Conservation (phyloP, 352 stramenopile genomes). For the Phytophthora chlamydospora region DNA sequence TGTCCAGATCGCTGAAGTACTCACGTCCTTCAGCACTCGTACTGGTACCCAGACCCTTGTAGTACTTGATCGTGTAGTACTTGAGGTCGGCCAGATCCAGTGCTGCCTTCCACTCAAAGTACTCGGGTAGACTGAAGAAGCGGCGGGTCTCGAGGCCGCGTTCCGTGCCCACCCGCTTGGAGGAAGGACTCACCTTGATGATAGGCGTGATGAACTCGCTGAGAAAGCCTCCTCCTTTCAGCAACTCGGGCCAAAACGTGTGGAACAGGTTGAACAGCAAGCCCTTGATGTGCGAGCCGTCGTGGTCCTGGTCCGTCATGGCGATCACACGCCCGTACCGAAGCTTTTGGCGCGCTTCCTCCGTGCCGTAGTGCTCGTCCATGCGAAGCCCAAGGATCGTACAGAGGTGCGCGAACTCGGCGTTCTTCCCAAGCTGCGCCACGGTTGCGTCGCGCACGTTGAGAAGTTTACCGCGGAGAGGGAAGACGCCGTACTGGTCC, state of each 20-base stretch:
- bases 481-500: constrained; percentile 99
- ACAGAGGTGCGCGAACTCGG: constrained; percentile 95
- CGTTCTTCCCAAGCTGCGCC: constrained; percentile 92
- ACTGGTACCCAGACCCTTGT: constrained; percentile 99
- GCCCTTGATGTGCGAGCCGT: constrained; percentile 99
- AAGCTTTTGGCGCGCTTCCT: constrained; percentile 90
- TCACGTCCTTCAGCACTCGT: constrained; percentile 97
- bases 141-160: constrained; percentile 63
- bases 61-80: constrained; percentile 98
- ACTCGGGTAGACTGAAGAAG: constrained; percentile 98
- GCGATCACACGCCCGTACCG: constrained; percentile 99
- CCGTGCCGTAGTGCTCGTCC: constrained; percentile 93
- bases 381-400: constrained; percentile 99
- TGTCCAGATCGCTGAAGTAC: constrained; percentile 97
- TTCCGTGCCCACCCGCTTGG: constrained; percentile 62
- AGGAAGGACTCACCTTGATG: constrained; percentile 94
- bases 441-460: constrained; percentile 91
- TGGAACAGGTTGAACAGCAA: constrained; percentile 99
- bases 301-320: constrained; percentile 99
- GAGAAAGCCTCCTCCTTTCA: constrained; percentile 95
- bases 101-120: constrained; percentile 94
- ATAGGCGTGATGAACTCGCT: constrained; percentile 99
- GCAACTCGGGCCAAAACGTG: constrained; percentile 97
- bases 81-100: constrained; percentile 61
- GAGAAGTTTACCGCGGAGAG: constrained; percentile 96